phyloP scores from a whole-genome alignment of 371 early-diverging fungal species.

The Apophysomyces ossiformis region DNA sequence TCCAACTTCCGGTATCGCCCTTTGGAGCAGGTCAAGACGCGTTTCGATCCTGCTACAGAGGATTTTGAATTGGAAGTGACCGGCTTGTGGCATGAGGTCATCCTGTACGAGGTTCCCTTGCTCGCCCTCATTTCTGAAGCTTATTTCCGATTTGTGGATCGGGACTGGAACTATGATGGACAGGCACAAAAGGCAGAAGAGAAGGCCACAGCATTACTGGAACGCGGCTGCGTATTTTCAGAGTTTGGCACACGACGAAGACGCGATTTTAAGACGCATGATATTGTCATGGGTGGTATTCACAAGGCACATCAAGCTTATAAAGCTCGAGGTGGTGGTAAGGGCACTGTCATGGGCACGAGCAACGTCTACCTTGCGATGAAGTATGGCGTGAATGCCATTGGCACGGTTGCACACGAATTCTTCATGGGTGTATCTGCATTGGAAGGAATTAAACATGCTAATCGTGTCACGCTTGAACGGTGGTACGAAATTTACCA shows the following conservation, averaged over 20 bases:
- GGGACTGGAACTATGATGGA: slow-evolving; percentile 70
- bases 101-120: slow-evolving; percentile 79
- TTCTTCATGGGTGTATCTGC: slow-evolving; percentile 83
- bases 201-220: slow-evolving; percentile 58
- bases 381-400: slow-evolving; percentile 60
- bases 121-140: slow-evolving; percentile 75
- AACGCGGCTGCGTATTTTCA: slow-evolving; percentile 69
- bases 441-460: slow-evolving; percentile 62
- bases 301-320: slow-evolving; percentile 27
- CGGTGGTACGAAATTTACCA: slow-evolving; percentile 69
- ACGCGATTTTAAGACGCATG: slow-evolving; percentile 71
- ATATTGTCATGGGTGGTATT: slow-evolving; percentile 62
- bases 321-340: slow-evolving; percentile 17
- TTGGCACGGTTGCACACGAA: slow-evolving; percentile 82
- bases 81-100: slow-evolving; percentile 75
- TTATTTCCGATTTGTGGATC: slow-evolving; percentile 71
- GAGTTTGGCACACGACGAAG: slow-evolving; percentile 83
- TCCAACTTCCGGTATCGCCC: slow-evolving; percentile 64
- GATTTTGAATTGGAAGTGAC: slow-evolving; percentile 54
- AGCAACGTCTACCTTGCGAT: slow-evolving; percentile 79
- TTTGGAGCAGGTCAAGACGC: slow-evolving; percentile 52
- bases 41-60: slow-evolving; percentile 33
- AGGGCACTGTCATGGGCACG: slow-evolving; percentile 64
- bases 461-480: slow-evolving; percentile 62
- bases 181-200: slow-evolving; percentile 58